Evolutionary conservation across 1,139 yeast genomes (phyloP).

Genomic region (Geotrichum siamense): DNA sequence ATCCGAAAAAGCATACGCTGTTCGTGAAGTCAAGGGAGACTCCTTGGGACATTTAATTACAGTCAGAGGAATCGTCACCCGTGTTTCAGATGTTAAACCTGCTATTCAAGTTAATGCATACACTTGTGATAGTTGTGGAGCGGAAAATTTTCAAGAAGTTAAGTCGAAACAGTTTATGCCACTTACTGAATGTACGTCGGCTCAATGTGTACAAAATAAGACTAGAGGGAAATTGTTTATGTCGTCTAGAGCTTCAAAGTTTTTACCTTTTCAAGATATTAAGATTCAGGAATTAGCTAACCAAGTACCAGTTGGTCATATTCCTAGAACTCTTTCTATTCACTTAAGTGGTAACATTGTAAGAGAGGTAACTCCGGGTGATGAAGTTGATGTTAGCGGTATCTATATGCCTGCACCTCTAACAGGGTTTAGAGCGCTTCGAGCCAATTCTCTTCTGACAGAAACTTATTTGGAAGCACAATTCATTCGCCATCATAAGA

Average conservation of each 20-base stretch:
- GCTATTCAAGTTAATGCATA: conserved; percentile 86
- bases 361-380: conserved; percentile 87
- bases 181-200: conserved; percentile 74
- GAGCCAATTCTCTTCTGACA: conserved; percentile 77
- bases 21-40: conserved; percentile 79
- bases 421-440: conserved; percentile 87
- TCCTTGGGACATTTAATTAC: conserved; percentile 83
- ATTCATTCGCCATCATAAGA: conserved; percentile 76
- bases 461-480: conserved; percentile 93
- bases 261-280: conserved; percentile 91
- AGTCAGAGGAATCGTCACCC: conserved; percentile 86
- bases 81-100: conserved; percentile 96
- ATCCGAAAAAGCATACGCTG: conserved; percentile 60
- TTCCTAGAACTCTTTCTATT: conserved; percentile 77
- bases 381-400: conserved; percentile 86
- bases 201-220: conserved; percentile 69
- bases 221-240: conserved; percentile 84
- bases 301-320: conserved; percentile 97
- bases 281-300: conserved; percentile 89
- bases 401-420: conserved; percentile 90
- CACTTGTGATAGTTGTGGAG: conserved; percentile 96
- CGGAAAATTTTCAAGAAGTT: conserved; percentile 93
- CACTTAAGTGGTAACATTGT: conserved; percentile 89
- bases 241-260: conserved; percentile 94
- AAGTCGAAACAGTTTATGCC: conserved; percentile 80